Base-by-base conservation (phyloP, 108 stramenopile species). In the Fragilaria radians region DNA sequence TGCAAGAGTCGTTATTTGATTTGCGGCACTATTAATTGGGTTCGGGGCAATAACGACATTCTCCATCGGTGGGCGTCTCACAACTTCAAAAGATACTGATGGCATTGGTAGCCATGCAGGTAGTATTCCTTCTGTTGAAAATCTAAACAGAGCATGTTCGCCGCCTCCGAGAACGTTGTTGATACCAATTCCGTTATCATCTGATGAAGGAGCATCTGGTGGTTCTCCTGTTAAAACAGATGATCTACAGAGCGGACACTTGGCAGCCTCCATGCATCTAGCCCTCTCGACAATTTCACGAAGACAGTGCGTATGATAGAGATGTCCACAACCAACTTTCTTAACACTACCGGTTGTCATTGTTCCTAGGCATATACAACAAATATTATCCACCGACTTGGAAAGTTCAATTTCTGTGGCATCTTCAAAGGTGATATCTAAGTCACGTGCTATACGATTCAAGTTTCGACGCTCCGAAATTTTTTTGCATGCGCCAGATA, bases 71-170 rank as follows among this genome's bases (percentile, higher is more conserved):
- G n/a, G n/a, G 33, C 88, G 73, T 7, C 88, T 71, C 3, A 89
- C 82, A 11, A 89, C 82, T 62, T 89, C 88, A 53, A 89, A 89
- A 3, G 84, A 83, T 53, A 89, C 81, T 21, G 82, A 77, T 28
- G 88, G 88, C 7, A 89, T 51, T 1, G 88, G 88, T 19, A 89
- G 23, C 88, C 88, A 89, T 5, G 68, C 56, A 17, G 88, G 88
- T n/a, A 89, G 42, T 49, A 86, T 70, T 5, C 71, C 72, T 56
- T 89, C 88, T 2, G 88, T 89, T 4, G 88, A 89, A 48, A 89
- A 82, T 19, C 85, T 70, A 57, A 89, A 79, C 18, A 89, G 63
- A 2, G 88, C 82, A 27, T 66, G 74, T 45, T 89, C 83, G 33
- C 60, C 65, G n/a, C n/a, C n/a, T n/a, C n/a, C n/a, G n/a, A n/a